Evolutionary conservation across 441 rosid species (phyloP).

Genomic region (Eutrema salsugineum): DNA sequence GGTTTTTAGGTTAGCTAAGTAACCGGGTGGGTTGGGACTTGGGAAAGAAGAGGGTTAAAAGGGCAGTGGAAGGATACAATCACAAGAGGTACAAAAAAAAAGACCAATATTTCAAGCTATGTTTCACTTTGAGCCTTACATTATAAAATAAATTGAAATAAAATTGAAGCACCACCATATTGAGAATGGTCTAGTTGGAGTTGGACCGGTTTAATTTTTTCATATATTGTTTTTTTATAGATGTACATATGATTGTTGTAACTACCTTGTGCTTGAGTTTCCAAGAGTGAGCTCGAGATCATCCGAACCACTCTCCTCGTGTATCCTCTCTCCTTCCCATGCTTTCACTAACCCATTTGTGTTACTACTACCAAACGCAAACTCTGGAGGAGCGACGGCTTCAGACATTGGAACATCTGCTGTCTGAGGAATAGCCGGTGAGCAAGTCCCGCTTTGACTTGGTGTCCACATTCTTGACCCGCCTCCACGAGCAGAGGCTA

Average conservation of each 20-base stretch:
- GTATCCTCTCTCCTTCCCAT: slow-evolving; percentile 84
- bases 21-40: neutral
- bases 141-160: slow-evolving; percentile 2
- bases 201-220: neutral
- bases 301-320: slow-evolving; percentile 69
- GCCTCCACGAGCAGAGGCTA: slow-evolving; percentile 28
- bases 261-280: slow-evolving; percentile 54
- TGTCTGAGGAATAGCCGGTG: slow-evolving; percentile 61
- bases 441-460: slow-evolving; percentile 70
- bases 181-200: slow-evolving; percentile 1
- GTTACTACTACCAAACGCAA: slow-evolving; percentile 63
- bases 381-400: slow-evolving; percentile 45
- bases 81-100: slow-evolving; percentile 6
- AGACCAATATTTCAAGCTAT: slow-evolving; percentile 15
- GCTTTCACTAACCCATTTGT: slow-evolving; percentile 58
- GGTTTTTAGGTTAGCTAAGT: neutral
- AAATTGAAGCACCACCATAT: neutral
- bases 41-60: neutral
- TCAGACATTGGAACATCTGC: slow-evolving; percentile 65
- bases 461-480: slow-evolving; percentile 72
- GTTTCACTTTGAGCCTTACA: slow-evolving; percentile 16
- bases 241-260: neutral
- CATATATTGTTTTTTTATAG: neutral
- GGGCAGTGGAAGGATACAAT: neutral
- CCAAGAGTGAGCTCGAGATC: slow-evolving; percentile 82